Evolutionary conservation across 2,329 filamentous ascomycete species (phyloP).

Genomic region (Aureobasidium melanogenum): DNA sequence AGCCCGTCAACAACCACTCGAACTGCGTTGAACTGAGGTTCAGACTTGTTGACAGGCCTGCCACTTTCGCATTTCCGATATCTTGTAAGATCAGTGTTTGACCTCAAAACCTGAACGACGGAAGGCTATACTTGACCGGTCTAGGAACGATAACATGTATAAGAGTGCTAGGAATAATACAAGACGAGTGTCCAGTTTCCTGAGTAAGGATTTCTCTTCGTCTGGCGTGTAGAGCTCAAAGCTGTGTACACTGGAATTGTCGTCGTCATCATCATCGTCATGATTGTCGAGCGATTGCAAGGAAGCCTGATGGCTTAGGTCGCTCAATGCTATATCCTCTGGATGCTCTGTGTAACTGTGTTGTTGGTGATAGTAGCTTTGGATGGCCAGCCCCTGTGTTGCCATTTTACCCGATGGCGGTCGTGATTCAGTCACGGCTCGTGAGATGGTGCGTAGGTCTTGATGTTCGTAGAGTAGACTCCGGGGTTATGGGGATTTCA

Average conservation of each 20-base stretch:
- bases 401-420: not conserved
- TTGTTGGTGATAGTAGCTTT: not conserved
- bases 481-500: not conserved
- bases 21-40: constrained; percentile 47
- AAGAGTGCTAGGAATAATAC: constrained; percentile 74
- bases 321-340: not conserved
- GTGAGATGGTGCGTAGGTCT: too few relatives aligned
- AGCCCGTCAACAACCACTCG: constrained; percentile 53
- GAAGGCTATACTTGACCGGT: constrained; percentile 63
- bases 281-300: not conserved
- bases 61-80: constrained; percentile 52
- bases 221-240: constrained; percentile 48
- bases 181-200: constrained; percentile 66
- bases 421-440: not conserved
- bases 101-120: constrained; percentile 6
- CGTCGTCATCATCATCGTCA: not conserved
- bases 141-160: constrained; percentile 78
- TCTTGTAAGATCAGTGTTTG: constrained; percentile 2
- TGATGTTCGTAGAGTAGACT: too few relatives aligned
- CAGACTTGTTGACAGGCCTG: constrained; percentile 47
- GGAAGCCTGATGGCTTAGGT: not conserved
- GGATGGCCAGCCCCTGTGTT: not conserved
- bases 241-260: not conserved
- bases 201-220: constrained; percentile 62
- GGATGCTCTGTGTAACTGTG: not conserved